A percentile compares a stretch with the other conserved stretches of the same genome.
Evolutionary conservation across 1,284 basidiomycete species (phyloP).

Genomic region (Jaminaea rosea): DNA sequence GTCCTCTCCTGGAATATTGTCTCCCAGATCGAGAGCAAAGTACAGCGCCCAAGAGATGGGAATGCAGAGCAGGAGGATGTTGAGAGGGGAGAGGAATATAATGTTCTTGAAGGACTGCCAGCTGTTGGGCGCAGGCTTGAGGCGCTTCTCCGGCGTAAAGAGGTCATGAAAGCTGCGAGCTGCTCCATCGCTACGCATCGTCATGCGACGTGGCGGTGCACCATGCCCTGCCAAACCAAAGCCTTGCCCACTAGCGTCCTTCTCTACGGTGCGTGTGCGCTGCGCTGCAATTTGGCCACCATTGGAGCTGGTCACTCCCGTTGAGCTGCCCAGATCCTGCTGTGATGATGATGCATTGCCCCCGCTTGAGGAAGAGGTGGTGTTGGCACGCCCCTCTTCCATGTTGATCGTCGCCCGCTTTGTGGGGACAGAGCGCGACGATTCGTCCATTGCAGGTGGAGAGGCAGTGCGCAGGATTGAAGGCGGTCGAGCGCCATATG

Average conservation of each 20-base stretch:
- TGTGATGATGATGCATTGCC: too few relatives aligned
- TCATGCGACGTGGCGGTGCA: neutral
- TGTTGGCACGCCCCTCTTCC: too few relatives aligned
- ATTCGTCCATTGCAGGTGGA: too few relatives aligned
- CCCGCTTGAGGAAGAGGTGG: too few relatives aligned
- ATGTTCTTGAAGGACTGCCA: slow-evolving; percentile 21
- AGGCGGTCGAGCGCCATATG: too few relatives aligned
- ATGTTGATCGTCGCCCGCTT: too few relatives aligned
- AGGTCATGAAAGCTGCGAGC: slow-evolving; percentile 17
- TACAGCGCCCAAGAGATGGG: slow-evolving; percentile 34
- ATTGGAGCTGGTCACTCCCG: too few relatives aligned
- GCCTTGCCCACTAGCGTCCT: neutral
- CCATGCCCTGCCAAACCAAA: neutral
- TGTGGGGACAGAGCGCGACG: too few relatives aligned
- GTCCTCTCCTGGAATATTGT: neutral
- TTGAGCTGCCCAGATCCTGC: too few relatives aligned
- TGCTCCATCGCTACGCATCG: neutral
- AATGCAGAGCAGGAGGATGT: slow-evolving; percentile 29
- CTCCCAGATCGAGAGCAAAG: slow-evolving; percentile 14
- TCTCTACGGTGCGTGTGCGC: too few relatives aligned
- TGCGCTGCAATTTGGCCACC: too few relatives aligned
- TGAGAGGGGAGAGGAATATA: slow-evolving; percentile 20
- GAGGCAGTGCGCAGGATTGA: too few relatives aligned
- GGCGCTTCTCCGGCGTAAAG: slow-evolving; percentile 24
- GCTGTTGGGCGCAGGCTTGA: slow-evolving; percentile 18